phyloP scores from a whole-genome alignment of 2,329 filamentous ascomycete genomes.

The Colletotrichum cordylinicola region DNA sequence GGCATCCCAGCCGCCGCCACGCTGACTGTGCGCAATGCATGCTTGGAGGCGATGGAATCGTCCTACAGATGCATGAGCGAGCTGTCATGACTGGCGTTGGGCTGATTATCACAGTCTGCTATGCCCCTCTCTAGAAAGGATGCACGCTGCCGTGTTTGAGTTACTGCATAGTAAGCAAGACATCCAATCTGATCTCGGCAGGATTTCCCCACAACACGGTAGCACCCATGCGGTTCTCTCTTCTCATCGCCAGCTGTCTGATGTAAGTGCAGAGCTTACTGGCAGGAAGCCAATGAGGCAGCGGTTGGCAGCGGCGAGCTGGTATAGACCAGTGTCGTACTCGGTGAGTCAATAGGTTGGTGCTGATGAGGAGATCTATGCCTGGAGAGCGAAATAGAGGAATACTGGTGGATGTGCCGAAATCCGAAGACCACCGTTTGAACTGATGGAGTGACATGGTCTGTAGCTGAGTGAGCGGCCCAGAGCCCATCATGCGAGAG shows the following conservation, averaged over 20 bases:
- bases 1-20: neutral
- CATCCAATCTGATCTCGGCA: neutral
- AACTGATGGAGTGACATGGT: neutral
- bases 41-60: neutral
- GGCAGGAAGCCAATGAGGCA: neutral
- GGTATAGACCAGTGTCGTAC: neutral
- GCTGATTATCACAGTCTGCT: neutral
- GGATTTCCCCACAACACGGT: neutral
- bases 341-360: neutral
- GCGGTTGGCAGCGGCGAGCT: neutral
- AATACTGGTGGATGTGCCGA: neutral
- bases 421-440: neutral
- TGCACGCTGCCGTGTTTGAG: neutral
- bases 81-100: neutral
- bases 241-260: neutral
- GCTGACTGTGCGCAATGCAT: conserved; percentile 1
- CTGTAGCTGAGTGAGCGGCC: neutral
- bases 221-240: neutral
- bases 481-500: neutral
- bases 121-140: neutral
- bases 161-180: neutral
- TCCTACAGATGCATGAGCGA: neutral
- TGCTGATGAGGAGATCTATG: neutral
- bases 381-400: neutral
- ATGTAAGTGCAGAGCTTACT: neutral